Percentiles rank a stretch among this genome's conserved stretches.
These are phyloP conservation scores for Chrysoporthe austroafricana DNA, from an alignment of 2,329 filamentous ascomycete species.

Conservation along the genomic window DNA sequence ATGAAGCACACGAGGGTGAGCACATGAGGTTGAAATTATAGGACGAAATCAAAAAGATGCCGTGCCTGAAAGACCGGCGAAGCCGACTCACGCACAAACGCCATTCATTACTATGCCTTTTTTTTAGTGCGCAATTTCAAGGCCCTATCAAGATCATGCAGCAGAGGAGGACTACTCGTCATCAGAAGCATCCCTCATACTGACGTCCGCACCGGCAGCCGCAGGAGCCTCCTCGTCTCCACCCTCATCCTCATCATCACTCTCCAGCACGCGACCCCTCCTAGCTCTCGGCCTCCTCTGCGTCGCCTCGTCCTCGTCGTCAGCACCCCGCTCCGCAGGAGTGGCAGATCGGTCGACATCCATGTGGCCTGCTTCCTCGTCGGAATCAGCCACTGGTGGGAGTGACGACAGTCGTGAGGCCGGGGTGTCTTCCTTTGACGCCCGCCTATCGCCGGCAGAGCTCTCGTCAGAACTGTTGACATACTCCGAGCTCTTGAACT, in stretches of 20 bases:
- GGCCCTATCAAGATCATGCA: not conserved
- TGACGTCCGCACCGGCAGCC: slow-evolving; percentile 35
- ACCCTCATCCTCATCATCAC: slow-evolving; percentile 58
- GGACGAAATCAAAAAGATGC: not conserved
- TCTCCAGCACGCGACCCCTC: slow-evolving; percentile 55
- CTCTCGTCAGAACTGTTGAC: slow-evolving; percentile 75
- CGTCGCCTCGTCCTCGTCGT: slow-evolving; percentile 54
- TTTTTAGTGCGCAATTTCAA: not conserved
- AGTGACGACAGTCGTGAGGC: slow-evolving; percentile 28
- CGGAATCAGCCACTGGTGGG: slow-evolving; percentile 35
- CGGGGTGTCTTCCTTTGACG: slow-evolving; percentile 33
- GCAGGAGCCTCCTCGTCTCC: slow-evolving; percentile 32
- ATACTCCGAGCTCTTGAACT: slow-evolving; percentile 86
- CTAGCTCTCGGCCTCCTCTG: slow-evolving; percentile 47
- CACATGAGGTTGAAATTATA: not conserved
- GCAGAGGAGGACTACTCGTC: slow-evolving; percentile 33
- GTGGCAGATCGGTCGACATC: slow-evolving; percentile 51
- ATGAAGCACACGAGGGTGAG: not conserved
- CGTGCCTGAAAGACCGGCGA: not conserved
- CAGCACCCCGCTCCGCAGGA: slow-evolving; percentile 41
- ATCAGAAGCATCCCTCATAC: slow-evolving; percentile 41
- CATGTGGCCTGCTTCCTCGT: slow-evolving; percentile 51
- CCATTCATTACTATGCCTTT: not conserved
- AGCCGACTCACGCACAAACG: not conserved
- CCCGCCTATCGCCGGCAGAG: slow-evolving; percentile 33